phyloP scores from a whole-genome alignment of 768 basidiomycete species.

The Leccinum variicolor region DNA sequence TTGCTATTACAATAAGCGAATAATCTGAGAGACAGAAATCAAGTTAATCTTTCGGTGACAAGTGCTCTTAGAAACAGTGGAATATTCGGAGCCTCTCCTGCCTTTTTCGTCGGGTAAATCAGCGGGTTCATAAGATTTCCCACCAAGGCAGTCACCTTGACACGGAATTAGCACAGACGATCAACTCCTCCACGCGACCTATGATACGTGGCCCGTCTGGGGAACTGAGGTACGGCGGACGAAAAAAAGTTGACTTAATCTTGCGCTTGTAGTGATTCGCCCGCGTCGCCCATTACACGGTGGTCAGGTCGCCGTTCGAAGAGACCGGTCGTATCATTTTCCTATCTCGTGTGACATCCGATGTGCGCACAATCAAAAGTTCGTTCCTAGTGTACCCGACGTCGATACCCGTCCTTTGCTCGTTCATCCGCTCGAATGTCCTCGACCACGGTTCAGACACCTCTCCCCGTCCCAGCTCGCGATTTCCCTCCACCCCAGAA shows the following conservation, averaged over 20 bases:
- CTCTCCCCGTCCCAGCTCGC: conserved; percentile 23
- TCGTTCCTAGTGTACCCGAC: background rate
- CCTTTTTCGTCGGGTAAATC: too few species aligned
- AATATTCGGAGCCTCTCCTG: too few species aligned
- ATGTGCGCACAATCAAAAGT: background rate
- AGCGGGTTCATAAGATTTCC: too few species aligned
- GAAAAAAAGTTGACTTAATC: background rate
- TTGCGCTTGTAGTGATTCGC: background rate
- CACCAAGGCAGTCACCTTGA: too few species aligned
- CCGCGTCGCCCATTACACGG: too few species aligned
- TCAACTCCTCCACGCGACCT: background rate
- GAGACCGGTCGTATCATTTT: background rate
- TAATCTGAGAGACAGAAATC: too few species aligned
- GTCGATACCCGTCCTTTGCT: background rate
- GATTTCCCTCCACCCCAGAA: conserved; percentile 32
- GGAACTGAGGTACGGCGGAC: background rate
- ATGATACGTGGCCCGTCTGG: background rate
- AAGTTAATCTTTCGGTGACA: too few species aligned
- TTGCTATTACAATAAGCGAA: too few species aligned
- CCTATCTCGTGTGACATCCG: background rate
- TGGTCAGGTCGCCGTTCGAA: too few species aligned
- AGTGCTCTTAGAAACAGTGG: too few species aligned
- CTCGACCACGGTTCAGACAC: conserved; percentile 8
- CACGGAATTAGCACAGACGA: too few species aligned
- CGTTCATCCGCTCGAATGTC: conserved; percentile 27